phyloP scores from a whole-genome alignment of 78 protist species.

The Chrysochromulina parva region DNA sequence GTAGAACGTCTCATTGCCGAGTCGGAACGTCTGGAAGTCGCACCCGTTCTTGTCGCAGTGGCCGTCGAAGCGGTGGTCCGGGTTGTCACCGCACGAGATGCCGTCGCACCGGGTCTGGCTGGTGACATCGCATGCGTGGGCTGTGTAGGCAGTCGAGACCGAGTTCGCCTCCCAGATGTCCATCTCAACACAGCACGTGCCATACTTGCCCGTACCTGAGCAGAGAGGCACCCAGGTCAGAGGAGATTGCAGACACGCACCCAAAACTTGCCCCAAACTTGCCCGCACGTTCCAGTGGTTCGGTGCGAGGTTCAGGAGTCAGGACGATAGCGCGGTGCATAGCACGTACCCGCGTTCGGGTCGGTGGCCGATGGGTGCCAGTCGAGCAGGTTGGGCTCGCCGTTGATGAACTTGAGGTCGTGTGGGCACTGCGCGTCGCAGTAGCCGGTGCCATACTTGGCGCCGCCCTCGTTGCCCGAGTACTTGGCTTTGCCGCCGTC shows the following conservation, averaged over 20 bases:
- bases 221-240: too few relatives aligned
- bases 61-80: slow-evolving; percentile 54
- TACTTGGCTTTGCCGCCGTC: slow-evolving; percentile 60
- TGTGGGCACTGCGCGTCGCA: slow-evolving; percentile 83
- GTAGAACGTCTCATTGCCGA: slow-evolving; percentile 57
- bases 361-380: slow-evolving; percentile 54
- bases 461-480: slow-evolving; percentile 65
- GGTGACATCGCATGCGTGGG: slow-evolving; percentile 59
- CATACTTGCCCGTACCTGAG: slow-evolving; percentile 37
- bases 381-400: slow-evolving; percentile 22
- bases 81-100: slow-evolving; percentile 41
- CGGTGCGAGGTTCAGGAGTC: too few relatives aligned
- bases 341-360: too few relatives aligned
- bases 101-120: slow-evolving; percentile 42
- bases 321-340: too few relatives aligned
- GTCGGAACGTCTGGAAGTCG: slow-evolving; percentile 69
- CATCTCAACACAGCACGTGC: slow-evolving; percentile 75
- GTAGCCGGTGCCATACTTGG: slow-evolving; percentile 73
- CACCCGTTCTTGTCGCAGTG: slow-evolving; percentile 74
- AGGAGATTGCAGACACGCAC: too few relatives aligned
- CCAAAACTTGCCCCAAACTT: too few relatives aligned
- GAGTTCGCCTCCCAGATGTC: slow-evolving; percentile 77
- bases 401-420: slow-evolving; percentile 69
- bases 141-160: slow-evolving; percentile 65
- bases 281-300: too few relatives aligned